Evolutionary conservation across 2,329 filamentous ascomycete species (phyloP).

Genomic region (Diaporthe humulicola): DNA sequence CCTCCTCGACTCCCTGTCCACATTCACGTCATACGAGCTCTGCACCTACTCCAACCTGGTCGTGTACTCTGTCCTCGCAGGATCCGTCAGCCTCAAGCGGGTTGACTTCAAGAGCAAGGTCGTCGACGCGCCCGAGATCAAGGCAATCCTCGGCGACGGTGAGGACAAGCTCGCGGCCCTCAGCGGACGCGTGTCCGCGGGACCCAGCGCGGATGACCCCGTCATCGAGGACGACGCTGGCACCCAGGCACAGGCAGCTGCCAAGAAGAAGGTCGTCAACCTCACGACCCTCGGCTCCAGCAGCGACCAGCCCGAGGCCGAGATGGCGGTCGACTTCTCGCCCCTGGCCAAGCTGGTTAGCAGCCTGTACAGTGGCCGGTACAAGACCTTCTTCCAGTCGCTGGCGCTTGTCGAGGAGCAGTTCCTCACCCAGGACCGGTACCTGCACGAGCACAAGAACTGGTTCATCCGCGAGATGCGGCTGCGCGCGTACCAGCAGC

Average conservation of each 20-base stretch:
- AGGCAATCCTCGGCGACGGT: conserved; percentile 91
- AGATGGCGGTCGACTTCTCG: conserved; percentile 89
- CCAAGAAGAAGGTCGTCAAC: conserved; percentile 81
- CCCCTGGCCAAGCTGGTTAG: conserved; percentile 89
- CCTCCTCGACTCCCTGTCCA: conserved; percentile 95
- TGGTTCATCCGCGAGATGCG: conserved; percentile 99
- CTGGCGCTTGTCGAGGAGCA: conserved; percentile 91
- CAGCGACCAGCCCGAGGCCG: conserved; percentile 79
- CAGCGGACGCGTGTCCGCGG: conserved; percentile 83
- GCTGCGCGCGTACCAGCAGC: conserved; percentile 93
- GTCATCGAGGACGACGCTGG: conserved; percentile 74
- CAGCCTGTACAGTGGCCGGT: conserved; percentile 93
- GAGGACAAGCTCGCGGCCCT: conserved; percentile 90
- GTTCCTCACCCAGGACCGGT: conserved; percentile 94
- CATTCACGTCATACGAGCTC: conserved; percentile 98
- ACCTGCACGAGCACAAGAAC: conserved; percentile 93
- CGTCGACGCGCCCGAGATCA: conserved; percentile 97
- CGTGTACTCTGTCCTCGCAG: conserved; percentile 94
- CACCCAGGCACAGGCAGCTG: conserved; percentile 64
- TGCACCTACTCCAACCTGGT: conserved; percentile 97
- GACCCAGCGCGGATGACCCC: conserved; percentile 84
- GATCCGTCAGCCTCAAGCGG: conserved; percentile 93
- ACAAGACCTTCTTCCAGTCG: conserved; percentile 92
- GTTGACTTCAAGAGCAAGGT: conserved; percentile 99
- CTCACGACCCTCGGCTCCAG: conserved; percentile 84